Evolutionary conservation across 495 filamentous ascomycete genomes (phyloP).

Genomic region (Cenococcum geophilum): DNA sequence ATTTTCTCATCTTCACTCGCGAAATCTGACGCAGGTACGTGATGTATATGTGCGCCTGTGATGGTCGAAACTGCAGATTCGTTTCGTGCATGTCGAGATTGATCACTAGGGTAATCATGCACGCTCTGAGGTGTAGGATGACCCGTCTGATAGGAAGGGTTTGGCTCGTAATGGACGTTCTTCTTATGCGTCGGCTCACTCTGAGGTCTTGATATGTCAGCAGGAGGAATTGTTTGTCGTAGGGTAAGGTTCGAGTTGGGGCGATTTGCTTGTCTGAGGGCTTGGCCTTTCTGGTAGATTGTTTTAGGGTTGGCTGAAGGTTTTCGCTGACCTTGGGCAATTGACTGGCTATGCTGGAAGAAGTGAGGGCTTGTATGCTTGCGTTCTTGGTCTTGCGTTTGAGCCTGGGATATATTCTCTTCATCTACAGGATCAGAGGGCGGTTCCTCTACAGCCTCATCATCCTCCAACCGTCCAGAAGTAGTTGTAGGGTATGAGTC

Average conservation of each 20-base stretch:
- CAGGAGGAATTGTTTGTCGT: background rate
- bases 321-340: background rate
- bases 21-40: background rate
- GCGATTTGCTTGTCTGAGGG: background rate
- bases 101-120: background rate
- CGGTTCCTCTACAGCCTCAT: background rate
- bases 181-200: background rate
- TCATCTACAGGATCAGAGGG: background rate
- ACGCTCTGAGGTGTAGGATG: background rate
- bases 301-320: background rate
- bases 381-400: background rate
- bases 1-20: background rate
- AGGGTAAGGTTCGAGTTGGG: background rate
- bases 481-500: slow-evolving; percentile 28
- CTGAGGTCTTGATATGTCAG: background rate
- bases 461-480: slow-evolving; percentile 4
- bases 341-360: background rate
- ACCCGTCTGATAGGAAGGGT: background rate
- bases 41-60: background rate
- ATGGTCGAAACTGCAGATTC: background rate
- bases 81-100: background rate
- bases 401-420: background rate
- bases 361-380: background rate
- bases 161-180: background rate
- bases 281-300: background rate